A percentile compares a stretch with the other conserved stretches of the same genome.
These are phyloP conservation scores for Ophiostoma pallidulum DNA, from an alignment of 2,329 filamentous ascomycete genomes.

Conservation along the genomic window DNA sequence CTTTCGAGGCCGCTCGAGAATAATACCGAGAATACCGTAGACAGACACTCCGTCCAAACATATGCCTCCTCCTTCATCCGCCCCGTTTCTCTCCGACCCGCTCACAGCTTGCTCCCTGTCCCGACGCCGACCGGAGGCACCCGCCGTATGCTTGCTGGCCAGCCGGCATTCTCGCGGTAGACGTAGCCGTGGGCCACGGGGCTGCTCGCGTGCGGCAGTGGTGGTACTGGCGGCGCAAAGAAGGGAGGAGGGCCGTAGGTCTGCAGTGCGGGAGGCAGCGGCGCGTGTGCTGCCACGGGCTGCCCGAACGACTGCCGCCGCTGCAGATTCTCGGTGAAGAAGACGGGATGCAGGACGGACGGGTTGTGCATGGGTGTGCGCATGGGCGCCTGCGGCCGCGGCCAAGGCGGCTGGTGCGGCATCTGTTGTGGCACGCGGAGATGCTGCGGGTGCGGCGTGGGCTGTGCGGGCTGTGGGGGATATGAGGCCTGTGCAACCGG, in stretches of 20 bases:
- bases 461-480: slow-evolving; percentile 21
- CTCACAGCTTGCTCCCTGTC: slow-evolving; percentile 7
- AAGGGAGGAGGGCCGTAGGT: slow-evolving; percentile 14
- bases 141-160: slow-evolving; percentile 1
- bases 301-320: slow-evolving; percentile 23
- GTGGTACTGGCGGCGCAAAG: slow-evolving; percentile 3
- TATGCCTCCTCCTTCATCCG: too few species aligned
- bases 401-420: background rate
- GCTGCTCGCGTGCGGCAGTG: slow-evolving; percentile 22
- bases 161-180: slow-evolving; percentile 36
- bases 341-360: slow-evolving; percentile 61
- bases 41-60: too few species aligned
- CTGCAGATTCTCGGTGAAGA: slow-evolving; percentile 58
- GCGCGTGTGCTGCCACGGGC: slow-evolving; percentile 20
- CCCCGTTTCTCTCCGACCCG: background rate
- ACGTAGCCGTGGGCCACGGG: slow-evolving; percentile 53
- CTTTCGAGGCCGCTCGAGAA: too few species aligned
- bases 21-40: too few species aligned
- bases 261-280: slow-evolving; percentile 15
- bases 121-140: background rate
- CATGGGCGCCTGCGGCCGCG: background rate
- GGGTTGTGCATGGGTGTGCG: slow-evolving; percentile 38
- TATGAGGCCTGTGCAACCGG: background rate
- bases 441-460: background rate
- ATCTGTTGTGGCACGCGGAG: slow-evolving; percentile 6